Evolutionary conservation across 2,329 filamentous ascomycete species (phyloP), one percentile per base, ranked within the genome.

Genomic region (Erysiphe pulchra): DNA sequence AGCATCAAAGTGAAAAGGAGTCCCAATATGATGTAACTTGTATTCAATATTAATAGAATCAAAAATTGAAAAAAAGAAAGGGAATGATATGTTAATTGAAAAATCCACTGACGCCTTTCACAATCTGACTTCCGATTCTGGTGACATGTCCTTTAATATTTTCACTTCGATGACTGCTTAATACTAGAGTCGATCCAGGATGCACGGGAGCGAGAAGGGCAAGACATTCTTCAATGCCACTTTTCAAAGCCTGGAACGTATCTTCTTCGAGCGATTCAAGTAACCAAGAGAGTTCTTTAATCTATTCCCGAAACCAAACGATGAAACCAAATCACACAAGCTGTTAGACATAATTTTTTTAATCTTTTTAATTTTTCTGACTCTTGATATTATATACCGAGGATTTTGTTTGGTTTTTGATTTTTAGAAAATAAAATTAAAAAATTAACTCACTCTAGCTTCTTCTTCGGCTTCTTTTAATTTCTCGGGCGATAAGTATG

Each of bases 111-210:
- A 86, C 82, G 52, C 85, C 87, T 60, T 92, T 93, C 50, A 92
- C 79, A 51, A 98, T 79, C 45, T 80, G 75, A n/a, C 83, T 83
- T 36, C 90, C 90, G 33, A 92, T 75, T 46, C 90, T 75, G 1
- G 87, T 95, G 49, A 95, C 74, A 54, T 84, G 82, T 16, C 90
- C 90, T 61, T 98, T 98, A 50, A 95, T 76, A 52, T 73, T 75
- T 64, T 98, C 90, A 46, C 83, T 87, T 47, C 86, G 74, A 47
- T 80, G 71, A 13, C 86, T 92, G 50, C 81, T 90, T 52, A 98
- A 70, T 30, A 90, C 86, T 28, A 98, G 73, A 0, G 87, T 98
- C 54, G 78, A 86, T 9, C 85, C 85, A 1, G 79, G 77, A 57
- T 92, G 84, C 50, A 78, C 71, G 1, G 87, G 85, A 8, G 84